Evolutionary conservation across 1,139 yeast genomes (phyloP).

Genomic region (Hyphopichia fennica): DNA sequence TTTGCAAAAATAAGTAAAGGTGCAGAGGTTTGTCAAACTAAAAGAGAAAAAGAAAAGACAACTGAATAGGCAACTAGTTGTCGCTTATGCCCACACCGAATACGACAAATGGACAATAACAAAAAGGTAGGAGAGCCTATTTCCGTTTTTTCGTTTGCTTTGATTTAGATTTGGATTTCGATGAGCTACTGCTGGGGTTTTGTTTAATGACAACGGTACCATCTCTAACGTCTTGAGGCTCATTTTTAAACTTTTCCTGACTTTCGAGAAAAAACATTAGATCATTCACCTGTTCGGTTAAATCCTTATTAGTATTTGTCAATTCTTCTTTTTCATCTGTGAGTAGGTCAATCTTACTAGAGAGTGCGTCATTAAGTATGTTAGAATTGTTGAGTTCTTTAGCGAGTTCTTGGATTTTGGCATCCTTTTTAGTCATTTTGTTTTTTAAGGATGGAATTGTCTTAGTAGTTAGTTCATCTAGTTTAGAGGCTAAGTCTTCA

Average conservation of each 20-base stretch:
- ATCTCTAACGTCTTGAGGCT: slow-evolving; percentile 68
- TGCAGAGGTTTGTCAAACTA: no score
- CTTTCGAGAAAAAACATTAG: slow-evolving; percentile 80
- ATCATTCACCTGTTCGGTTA: slow-evolving; percentile 73
- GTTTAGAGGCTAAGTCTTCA: slow-evolving; percentile 25
- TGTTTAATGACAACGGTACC: slow-evolving; percentile 58
- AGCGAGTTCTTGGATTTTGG: slow-evolving; percentile 28
- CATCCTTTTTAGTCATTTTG: slow-evolving; percentile 31
- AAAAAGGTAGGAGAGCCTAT: background rate
- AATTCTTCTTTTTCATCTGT: slow-evolving; percentile 35
- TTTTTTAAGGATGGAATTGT: slow-evolving; percentile 35
- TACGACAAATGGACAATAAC: background rate
- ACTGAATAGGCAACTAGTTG: background rate
- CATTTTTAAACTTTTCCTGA: slow-evolving; percentile 68
- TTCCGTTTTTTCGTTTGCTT: slow-evolving; percentile 12
- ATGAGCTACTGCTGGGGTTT: slow-evolving; percentile 9
- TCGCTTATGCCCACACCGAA: background rate
- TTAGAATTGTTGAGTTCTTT: slow-evolving; percentile 34
- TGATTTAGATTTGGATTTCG: slow-evolving; percentile 15
- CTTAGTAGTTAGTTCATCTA: slow-evolving; percentile 22
- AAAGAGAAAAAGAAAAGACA: background rate
- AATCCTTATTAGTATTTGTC: slow-evolving; percentile 40
- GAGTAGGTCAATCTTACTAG: slow-evolving; percentile 55
- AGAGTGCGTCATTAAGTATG: slow-evolving; percentile 55
- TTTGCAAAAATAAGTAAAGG: no score